Evolutionary conservation across 202 grass and related monocot species (phyloP).

Genomic region (Panicum hallii): DNA sequence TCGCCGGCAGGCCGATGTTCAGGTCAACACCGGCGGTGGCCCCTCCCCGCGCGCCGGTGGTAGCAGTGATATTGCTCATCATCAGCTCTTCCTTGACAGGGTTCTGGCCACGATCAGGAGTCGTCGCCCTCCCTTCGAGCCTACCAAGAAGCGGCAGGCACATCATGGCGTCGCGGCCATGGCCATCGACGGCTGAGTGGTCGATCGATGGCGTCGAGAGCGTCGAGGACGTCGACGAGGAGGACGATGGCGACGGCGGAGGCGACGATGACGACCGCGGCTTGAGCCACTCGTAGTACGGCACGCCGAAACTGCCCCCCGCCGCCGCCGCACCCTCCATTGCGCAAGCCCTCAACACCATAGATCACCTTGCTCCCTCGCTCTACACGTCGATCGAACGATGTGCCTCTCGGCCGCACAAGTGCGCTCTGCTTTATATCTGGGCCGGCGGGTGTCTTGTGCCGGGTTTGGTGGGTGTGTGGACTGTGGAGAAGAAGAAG

Average conservation of each 20-base stretch:
- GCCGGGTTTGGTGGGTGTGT: constrained; percentile 18
- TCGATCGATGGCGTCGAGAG: constrained; percentile 18
- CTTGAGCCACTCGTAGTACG: constrained; percentile 64
- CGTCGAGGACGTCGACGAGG: neutral
- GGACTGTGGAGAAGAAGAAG: neutral
- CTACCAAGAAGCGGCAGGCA: constrained; percentile 76
- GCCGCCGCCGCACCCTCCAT: constrained; percentile 33
- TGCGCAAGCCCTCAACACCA: constrained; percentile 52
- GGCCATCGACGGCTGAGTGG: neutral
- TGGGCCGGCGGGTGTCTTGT: neutral
- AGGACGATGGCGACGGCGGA: neutral
- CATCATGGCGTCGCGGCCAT: constrained; percentile 8
- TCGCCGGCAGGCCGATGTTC: constrained; percentile 62
- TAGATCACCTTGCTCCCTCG: neutral
- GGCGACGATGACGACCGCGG: constrained; percentile 9
- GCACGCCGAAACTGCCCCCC: constrained; percentile 16
- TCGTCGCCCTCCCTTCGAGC: constrained; percentile 44
- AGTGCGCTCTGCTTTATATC: constrained; percentile 35
- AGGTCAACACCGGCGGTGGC: constrained; percentile 47
- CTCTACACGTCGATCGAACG: neutral
- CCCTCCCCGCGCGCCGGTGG: neutral
- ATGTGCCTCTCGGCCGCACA: neutral
- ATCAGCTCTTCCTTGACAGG: constrained; percentile 47
- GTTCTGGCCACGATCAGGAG: neutral
- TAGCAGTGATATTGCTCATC: neutral